A percentile compares a stretch with the other conserved stretches of the same genome.
phyloP scores from a whole-genome alignment of 2,329 filamentous ascomycete species.

The Ophiognomonia clavigignenti-juglandacearum region DNA sequence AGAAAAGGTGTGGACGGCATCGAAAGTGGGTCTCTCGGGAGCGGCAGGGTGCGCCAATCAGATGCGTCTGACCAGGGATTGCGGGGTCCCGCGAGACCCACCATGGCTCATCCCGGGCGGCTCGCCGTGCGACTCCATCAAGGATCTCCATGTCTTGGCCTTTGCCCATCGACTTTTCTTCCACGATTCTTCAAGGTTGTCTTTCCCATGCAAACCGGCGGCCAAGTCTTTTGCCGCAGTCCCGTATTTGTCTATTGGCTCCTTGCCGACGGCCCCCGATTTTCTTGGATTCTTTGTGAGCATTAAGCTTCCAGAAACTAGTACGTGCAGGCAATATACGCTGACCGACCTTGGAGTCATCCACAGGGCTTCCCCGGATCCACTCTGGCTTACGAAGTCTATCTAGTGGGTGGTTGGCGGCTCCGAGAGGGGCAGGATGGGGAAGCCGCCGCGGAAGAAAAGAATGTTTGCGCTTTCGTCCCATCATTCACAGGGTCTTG shows the following conservation, averaged over 20 bases:
- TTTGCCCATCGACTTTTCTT: not conserved
- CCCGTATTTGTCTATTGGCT: not conserved
- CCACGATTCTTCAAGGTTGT: not conserved
- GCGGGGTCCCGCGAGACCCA: too few relatives aligned
- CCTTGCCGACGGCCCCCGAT: not conserved
- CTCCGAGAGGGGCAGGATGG: too few relatives aligned
- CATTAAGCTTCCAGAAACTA: not conserved
- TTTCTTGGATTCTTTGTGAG: not conserved
- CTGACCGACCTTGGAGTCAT: too few relatives aligned
- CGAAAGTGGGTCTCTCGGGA: not conserved
- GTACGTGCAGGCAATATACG: not conserved
- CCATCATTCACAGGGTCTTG: too few relatives aligned
- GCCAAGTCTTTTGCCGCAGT: not conserved
- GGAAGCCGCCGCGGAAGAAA: too few relatives aligned
- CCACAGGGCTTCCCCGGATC: too few relatives aligned
- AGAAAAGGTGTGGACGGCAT: not conserved
- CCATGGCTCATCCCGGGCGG: constrained; percentile 7
- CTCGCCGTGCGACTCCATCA: constrained; percentile 10
- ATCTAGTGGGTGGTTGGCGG: too few relatives aligned
- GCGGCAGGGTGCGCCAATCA: constrained; percentile 1
- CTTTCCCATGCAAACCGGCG: too few relatives aligned
- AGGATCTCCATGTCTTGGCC: not conserved
- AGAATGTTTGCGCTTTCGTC: too few relatives aligned
- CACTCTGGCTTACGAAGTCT: too few relatives aligned
- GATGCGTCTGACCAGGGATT: too few relatives aligned